Evolutionary conservation across 345 rosid genomes (phyloP).

Genomic region (Atalantia buxifolia): DNA sequence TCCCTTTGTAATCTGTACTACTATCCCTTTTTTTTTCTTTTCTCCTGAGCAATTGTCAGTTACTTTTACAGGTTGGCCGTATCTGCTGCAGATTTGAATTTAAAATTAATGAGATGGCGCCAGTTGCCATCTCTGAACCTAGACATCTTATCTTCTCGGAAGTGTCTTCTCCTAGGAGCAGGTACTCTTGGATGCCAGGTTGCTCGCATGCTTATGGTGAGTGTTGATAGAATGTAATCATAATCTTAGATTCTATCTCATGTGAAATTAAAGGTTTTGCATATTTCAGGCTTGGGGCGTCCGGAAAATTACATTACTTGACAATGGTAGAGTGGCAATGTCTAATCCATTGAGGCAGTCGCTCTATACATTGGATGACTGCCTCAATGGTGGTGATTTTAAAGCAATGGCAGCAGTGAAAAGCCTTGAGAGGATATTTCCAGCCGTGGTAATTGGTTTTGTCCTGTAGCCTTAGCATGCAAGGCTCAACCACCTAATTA

Average conservation of each 20-base stretch:
- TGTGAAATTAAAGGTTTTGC: conserved; percentile 15
- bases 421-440: conserved; percentile 81
- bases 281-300: conserved; percentile 88
- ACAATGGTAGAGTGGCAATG: conserved; percentile 91
- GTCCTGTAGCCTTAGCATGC: conserved; percentile 4
- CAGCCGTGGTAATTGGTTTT: conserved; percentile 67
- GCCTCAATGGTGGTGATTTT: conserved; percentile 76
- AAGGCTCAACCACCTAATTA: background rate
- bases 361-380: conserved; percentile 81
- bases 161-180: conserved; percentile 97
- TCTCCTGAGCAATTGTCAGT: conserved; percentile 8
- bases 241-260: background rate
- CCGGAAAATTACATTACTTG: conserved; percentile 81
- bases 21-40: conserved; percentile 9
- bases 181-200: conserved; percentile 98
- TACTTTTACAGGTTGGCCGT: conserved; percentile 62
- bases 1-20: conserved; percentile 5
- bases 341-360: conserved; percentile 98
- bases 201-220: conserved; percentile 91
- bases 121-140: conserved; percentile 88
- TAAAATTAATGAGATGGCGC: conserved; percentile 96
- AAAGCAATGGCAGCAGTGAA: conserved; percentile 84
- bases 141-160: conserved; percentile 55
- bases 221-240: conserved; percentile 8
- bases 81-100: conserved; percentile 92